Conservation (phyloP, 495 filamentous ascomycete genomes). For the Annulohypoxylon nitens region DNA sequence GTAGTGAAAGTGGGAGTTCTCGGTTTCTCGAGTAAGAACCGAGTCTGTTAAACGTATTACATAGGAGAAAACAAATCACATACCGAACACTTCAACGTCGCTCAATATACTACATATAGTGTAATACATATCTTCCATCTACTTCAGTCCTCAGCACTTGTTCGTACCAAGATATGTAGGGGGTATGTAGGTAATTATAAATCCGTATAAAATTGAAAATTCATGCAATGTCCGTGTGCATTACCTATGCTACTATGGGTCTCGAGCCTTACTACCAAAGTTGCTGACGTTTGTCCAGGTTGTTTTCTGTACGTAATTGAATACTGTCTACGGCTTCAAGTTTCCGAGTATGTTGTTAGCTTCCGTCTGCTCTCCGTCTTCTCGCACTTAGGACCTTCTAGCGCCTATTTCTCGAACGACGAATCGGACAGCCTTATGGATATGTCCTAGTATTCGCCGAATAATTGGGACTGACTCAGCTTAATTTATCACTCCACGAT, state of each 20-base stretch:
- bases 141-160: too few species aligned
- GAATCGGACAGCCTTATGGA: slow-evolving; percentile 10
- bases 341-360: neutral
- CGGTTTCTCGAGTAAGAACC: slow-evolving; percentile 1
- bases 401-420: slow-evolving; percentile 9
- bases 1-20: neutral
- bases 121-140: too few species aligned
- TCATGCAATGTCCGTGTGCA: slow-evolving; percentile 1
- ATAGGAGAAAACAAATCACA: neutral
- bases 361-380: neutral
- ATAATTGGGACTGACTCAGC: slow-evolving; percentile 6
- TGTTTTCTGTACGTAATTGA: slow-evolving; percentile 37
- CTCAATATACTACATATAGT: neutral
- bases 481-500: slow-evolving; percentile 8
- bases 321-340: slow-evolving; percentile 10
- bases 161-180: too few species aligned
- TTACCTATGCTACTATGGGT: neutral
- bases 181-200: neutral
- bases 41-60: neutral
- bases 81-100: neutral
- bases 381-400: neutral
- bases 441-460: slow-evolving; percentile 1
- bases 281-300: slow-evolving; percentile 6
- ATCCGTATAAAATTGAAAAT: neutral
- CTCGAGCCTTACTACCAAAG: slow-evolving; percentile 1